phyloP scores from a whole-genome alignment of 1,284 basidiomycete genomes.

The Malassezia cuniculi region DNA sequence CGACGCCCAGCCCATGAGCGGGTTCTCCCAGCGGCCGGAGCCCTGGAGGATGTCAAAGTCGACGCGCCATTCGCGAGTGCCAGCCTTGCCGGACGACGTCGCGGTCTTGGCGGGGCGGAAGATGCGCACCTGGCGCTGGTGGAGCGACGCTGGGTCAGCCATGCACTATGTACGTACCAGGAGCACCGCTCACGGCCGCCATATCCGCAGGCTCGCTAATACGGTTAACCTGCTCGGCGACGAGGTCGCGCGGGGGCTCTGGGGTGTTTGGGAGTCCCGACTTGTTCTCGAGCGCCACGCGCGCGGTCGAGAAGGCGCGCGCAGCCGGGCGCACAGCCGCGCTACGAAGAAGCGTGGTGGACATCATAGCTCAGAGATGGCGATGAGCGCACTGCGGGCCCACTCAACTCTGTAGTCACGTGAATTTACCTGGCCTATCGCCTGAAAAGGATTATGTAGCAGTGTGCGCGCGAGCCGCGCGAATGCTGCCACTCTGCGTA shows the following conservation, averaged over 20 bases:
- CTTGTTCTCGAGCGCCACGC: no score
- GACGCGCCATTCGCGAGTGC: constrained; percentile 78
- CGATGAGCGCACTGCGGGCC: no score
- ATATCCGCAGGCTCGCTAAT: constrained; percentile 9
- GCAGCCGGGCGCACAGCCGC: no score
- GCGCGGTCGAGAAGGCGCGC: no score
- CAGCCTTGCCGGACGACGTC: constrained; percentile 78
- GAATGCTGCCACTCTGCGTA: background rate
- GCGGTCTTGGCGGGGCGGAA: constrained; percentile 87
- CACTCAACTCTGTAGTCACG: no score
- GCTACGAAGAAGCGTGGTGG: no score
- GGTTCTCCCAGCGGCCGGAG: constrained; percentile 90
- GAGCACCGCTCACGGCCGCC: constrained; percentile 13
- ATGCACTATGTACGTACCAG: constrained; percentile 5
- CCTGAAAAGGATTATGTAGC: no score
- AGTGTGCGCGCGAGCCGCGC: no score
- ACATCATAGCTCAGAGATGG: no score
- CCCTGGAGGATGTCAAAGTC: constrained; percentile 86
- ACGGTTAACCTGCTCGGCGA: constrained; percentile 13
- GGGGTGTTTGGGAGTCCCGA: no score
- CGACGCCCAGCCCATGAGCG: constrained; percentile 86
- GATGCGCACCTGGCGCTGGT: constrained; percentile 75
- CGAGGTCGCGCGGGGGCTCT: constrained; percentile 8
- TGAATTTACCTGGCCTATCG: no score
- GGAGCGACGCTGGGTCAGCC: constrained; percentile 48